Evolutionary conservation across 129 eudicot genomes (phyloP).

Genomic region (Arctium lappa): DNA sequence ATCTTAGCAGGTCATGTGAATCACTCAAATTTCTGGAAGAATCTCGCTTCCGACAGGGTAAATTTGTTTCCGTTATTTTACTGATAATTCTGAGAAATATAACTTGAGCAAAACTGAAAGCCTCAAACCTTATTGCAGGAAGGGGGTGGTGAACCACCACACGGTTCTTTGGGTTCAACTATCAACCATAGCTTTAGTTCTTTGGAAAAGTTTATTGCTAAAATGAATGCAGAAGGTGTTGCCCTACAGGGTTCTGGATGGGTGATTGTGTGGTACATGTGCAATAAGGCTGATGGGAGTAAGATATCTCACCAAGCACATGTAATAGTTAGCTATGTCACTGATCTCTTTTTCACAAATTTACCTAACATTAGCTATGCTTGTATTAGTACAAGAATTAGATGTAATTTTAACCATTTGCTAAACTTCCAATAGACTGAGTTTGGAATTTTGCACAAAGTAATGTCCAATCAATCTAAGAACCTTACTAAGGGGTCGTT

Average conservation of each 20-base stretch:
- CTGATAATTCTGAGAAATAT: neutral
- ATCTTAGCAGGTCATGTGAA: constrained; percentile 75
- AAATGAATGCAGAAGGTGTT: constrained; percentile 82
- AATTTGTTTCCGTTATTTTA: neutral
- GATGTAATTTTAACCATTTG: no score
- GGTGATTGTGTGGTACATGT: no score
- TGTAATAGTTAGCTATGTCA: no score
- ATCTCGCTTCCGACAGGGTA: constrained; percentile 70
- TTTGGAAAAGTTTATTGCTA: constrained; percentile 48
- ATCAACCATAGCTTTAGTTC: constrained; percentile 57
- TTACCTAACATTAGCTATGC: no score
- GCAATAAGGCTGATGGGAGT: no score
- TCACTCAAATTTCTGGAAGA: constrained; percentile 98
- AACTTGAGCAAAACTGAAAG: neutral
- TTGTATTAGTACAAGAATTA: no score
- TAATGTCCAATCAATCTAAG: no score
- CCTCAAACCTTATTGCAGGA: constrained; percentile 36
- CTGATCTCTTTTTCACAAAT: no score
- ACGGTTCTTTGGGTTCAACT: constrained; percentile 54
- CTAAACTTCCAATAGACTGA: no score
- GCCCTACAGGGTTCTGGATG: constrained; percentile 46
- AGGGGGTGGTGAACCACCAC: constrained; percentile 77
- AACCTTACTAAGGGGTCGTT: no score
- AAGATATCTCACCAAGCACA: no score
- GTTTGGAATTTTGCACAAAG: no score